These are phyloP conservation scores for Sporothrix pallida DNA, from an alignment of 2,329 filamentous ascomycete genomes.

Conservation along the genomic window DNA sequence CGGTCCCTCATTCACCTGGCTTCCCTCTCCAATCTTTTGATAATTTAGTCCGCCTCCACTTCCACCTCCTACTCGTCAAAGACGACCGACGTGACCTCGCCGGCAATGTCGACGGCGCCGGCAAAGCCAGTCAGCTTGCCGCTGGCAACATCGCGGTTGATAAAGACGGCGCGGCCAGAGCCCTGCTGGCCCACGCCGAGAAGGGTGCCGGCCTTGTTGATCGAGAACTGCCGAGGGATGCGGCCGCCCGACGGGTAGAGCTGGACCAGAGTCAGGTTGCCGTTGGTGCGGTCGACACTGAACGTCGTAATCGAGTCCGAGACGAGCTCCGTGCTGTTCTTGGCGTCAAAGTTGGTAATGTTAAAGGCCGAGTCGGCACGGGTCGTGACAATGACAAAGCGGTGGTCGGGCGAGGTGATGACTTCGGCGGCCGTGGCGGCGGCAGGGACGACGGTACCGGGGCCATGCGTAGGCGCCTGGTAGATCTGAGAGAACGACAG, in stretches of 20 bases:
- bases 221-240: constrained; percentile 69
- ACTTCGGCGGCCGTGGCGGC: constrained; percentile 62
- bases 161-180: constrained; percentile 65
- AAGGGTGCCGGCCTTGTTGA: constrained; percentile 68
- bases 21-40: neutral
- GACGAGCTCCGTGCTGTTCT: constrained; percentile 52
- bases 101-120: constrained; percentile 51
- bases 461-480: constrained; percentile 55
- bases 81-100: constrained; percentile 54
- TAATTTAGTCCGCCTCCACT: neutral
- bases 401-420: constrained; percentile 61
- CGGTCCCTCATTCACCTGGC: neutral
- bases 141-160: constrained; percentile 62
- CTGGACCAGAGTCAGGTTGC: constrained; percentile 61
- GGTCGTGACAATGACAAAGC: constrained; percentile 70
- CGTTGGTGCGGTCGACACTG: constrained; percentile 59
- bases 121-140: constrained; percentile 61
- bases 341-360: constrained; percentile 54
- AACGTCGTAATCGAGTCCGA: constrained; percentile 72
- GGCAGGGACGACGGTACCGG: constrained; percentile 48
- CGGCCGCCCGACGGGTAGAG: constrained; percentile 67
- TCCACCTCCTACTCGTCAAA: constrained; percentile 52
- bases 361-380: constrained; percentile 65
- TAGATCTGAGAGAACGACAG: constrained; percentile 56
- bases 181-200: constrained; percentile 70